phyloP scores from a whole-genome alignment of 2,329 filamentous ascomycete species.

The Penicillium sp. region DNA sequence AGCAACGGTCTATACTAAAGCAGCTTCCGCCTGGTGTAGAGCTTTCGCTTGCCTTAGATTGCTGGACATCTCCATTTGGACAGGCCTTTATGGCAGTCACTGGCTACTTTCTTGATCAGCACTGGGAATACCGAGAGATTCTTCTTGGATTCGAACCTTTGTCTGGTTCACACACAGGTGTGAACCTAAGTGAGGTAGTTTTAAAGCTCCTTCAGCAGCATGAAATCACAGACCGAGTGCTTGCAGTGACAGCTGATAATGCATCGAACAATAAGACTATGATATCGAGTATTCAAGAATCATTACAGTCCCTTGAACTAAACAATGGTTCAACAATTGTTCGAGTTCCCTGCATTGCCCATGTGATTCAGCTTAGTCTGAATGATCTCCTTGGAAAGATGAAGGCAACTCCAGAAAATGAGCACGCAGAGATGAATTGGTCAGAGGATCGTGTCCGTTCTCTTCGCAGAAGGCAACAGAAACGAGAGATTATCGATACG shows the following conservation, averaged over 20 bases:
- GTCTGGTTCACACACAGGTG: neutral
- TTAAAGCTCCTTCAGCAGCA: neutral
- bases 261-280: constrained; percentile 2
- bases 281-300: neutral
- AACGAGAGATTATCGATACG: constrained; percentile 1
- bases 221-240: neutral
- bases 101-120: constrained; percentile 6
- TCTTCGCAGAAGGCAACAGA: neutral
- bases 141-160: constrained; percentile 13
- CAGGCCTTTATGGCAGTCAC: constrained; percentile 14
- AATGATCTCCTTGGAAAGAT: constrained; percentile 8
- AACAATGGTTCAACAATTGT: neutral
- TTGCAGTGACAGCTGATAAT: constrained; percentile 6
- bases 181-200: neutral
- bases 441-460: neutral
- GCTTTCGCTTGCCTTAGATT: constrained; percentile 7
- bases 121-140: constrained; percentile 8
- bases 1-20: neutral
- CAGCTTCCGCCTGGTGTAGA: neutral
- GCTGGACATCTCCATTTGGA: constrained; percentile 10
- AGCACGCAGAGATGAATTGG: neutral
- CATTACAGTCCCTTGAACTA: neutral
- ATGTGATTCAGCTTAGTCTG: constrained; percentile 6
- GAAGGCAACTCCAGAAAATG: constrained; percentile 1
- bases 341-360: neutral